Evolutionary conservation across 2,329 filamentous ascomycete genomes (phyloP).

Genomic region (Catunica adiposa): DNA sequence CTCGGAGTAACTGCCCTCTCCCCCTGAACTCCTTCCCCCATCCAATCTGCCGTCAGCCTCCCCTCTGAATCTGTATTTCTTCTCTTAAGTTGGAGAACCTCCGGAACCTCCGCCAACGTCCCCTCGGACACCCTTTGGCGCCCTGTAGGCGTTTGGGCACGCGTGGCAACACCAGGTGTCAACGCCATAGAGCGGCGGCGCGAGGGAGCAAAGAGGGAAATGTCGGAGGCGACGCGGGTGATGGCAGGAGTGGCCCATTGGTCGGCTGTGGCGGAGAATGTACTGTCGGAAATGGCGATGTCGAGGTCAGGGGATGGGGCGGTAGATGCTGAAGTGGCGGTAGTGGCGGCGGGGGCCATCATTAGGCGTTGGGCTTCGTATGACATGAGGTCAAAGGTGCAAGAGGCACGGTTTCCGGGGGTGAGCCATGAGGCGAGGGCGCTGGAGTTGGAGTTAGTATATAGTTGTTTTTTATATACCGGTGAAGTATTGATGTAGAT

Average conservation of each 20-base stretch:
- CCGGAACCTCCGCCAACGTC: neutral
- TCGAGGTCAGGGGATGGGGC: constrained; percentile 19
- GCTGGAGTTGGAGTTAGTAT: neutral
- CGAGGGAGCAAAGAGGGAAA: constrained; percentile 31
- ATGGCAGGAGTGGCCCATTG: constrained; percentile 18
- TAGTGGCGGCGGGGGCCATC: constrained; percentile 25
- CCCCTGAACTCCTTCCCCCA: neutral
- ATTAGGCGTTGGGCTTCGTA: constrained; percentile 31
- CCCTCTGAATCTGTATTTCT: neutral
- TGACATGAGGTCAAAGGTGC: constrained; percentile 28
- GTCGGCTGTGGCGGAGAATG: constrained; percentile 19
- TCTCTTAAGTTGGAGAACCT: neutral
- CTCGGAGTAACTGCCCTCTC: constrained; percentile 25
- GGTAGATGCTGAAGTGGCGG: no score
- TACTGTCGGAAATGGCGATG: constrained; percentile 23
- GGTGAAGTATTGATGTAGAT: neutral
- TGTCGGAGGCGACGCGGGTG: constrained; percentile 29
- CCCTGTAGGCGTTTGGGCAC: no score
- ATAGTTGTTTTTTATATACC: neutral
- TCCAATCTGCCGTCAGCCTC: constrained; percentile 16
- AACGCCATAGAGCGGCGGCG: constrained; percentile 32
- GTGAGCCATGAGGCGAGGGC: constrained; percentile 5
- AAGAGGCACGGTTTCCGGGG: constrained; percentile 23
- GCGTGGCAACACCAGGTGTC: constrained; percentile 34
- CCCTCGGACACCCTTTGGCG: constrained; percentile 13